Evolutionary conservation across 768 basidiomycete genomes (phyloP), one percentile per base, ranked within the genome.

Genomic region (Amanita exitialis): DNA sequence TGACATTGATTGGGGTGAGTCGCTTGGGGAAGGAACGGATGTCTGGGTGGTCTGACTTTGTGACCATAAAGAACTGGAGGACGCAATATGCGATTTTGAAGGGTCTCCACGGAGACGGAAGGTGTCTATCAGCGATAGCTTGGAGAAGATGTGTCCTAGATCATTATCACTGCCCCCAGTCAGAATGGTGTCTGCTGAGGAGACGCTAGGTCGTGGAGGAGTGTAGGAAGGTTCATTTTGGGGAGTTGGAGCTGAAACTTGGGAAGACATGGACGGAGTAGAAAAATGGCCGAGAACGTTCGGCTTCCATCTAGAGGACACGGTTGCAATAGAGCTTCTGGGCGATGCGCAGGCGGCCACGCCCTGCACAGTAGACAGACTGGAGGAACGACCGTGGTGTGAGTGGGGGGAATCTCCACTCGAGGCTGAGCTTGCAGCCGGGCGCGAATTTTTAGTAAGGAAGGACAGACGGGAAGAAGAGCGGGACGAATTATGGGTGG

Each of bases 241-340:
- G 27, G 72, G 68, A 39, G 67, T 13, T 9, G 47, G 23, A 38
- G 37, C 63, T 44, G 70, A 59, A 46, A 65, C 59, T 72, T 75
- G 38, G 75, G 67, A 27, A 67, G 61, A 46, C 78, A 72, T 47
- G 72, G 58, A 49, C 76, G 72, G 21, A 30, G 50, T 27, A 25
- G 75, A 67, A 59, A 86, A 86, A 56, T 85, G 78, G 5, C 78
- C 80, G 20, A 84, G 63, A 20, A 86, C 76, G 54, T 74, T 79
- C 9, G 84, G 81, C n/a, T 80, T 73, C 77, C 78, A 82, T 64
- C 67, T 76, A 45, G 76, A 69, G 9, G 69, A 59, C 44, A 65
- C 43, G 1, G 62, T 45, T 21, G 59, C 52, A n/a, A 57, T 34
- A 41, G 52, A 53, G 36, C 37, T 43, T 52, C 60, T 51, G 36